Base-by-base conservation (phyloP, 495 filamentous ascomycete species). In the Aspergillus diversus region DNA sequence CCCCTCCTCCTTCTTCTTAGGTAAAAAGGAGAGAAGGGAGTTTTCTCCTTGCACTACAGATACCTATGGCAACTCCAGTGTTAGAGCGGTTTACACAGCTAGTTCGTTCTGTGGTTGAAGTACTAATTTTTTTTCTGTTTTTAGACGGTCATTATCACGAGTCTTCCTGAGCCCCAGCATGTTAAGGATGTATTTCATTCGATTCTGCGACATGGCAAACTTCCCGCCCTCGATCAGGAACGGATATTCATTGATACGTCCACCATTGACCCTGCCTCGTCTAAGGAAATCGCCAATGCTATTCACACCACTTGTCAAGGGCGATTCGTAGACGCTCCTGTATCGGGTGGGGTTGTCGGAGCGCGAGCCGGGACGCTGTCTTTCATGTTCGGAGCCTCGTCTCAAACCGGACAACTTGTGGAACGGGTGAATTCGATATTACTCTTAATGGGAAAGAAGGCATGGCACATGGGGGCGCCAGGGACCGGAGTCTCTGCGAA, bases 271-370 rank as follows among this genome's bases (percentile, higher is more conserved):
- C 91, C 92, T 0, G 80, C 85, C 17, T 88, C 92, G 2, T 92
- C 90, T 4, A 84, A 83, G 59, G 81, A 86, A 60, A 83, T 93
- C 33, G 88, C 89, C 7, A 80, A 84, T 37, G 79, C 80, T 13
- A 84, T 92, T 21, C 77, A 86, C 35, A 73, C 81, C 21, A 82
- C 85, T 0, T 69, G 81, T 3, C 73, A 81, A 55, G 83, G 85
- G 32, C 76, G 78, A 15, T 94, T 94, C 57, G 86, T 92, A 37
- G 91, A 94, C 66, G 91, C 91, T 31, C 91, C 91, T 6, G 90
- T 94, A 78, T 94, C 91, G 0, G 91, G 91, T n/a, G 91, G 91
- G 13, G 89, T 92, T 0, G 89, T 93, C n/a, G 91, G 90, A 9
- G 91, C 91, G 34, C 80, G 83, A 5, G 89, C 90, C 27, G 91